Base-by-base conservation (phyloP, 2,329 filamentous ascomycete genomes). In the Fusarium sp. region DNA sequence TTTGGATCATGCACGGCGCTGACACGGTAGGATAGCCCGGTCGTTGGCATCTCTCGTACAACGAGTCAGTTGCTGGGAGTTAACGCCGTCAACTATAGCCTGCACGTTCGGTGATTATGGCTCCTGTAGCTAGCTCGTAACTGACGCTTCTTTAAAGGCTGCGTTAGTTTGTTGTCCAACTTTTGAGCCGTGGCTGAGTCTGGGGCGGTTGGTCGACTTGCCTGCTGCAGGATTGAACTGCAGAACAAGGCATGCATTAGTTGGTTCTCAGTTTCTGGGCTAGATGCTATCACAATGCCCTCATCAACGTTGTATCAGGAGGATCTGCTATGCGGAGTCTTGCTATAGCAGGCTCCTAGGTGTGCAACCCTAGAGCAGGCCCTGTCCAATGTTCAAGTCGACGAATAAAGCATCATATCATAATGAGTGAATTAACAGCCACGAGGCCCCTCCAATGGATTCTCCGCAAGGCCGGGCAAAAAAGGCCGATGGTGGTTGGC, bases 11-110 rank as follows among this genome's bases (percentile, higher is more conserved):
- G 11, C 4, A 39, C 41, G 50, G 50, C 11, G 57, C 55, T 68
- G 48, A 39, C 41, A 16, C 39, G 28, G 23, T 7, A 41, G 40
- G 36, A 40, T 44, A 37, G 36, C 31, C 11, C 10, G 23, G 36
- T 50, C 36, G 50, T 68, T 57, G 18, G 48, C 31, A 30, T 62
- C 63, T 12, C 15, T 12, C 65, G 15, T 13, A 10, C 30, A 31
- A 55, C 66, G 67, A 70, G 66, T 70, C 66, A 68, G 67, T 62
- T 27, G 11, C 34, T 7, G 18, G 36, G 10, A 13, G 43, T n/a
- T 48, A 28, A 48, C 30, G 11, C 11, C 34, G 43, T 40, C 16
- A n/a, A n/a, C 12, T 16, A 39, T 13, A 12, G 10, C 11, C 30
- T 31, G 10, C 10, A 31, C 30, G 10, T 31, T 10, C 7, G 30